A percentile compares a stretch with the other conserved stretches of the same genome.
Evolutionary conservation across 176 grass and related monocot genomes (phyloP).

Genomic region (Eremochloa ophiuroides): DNA sequence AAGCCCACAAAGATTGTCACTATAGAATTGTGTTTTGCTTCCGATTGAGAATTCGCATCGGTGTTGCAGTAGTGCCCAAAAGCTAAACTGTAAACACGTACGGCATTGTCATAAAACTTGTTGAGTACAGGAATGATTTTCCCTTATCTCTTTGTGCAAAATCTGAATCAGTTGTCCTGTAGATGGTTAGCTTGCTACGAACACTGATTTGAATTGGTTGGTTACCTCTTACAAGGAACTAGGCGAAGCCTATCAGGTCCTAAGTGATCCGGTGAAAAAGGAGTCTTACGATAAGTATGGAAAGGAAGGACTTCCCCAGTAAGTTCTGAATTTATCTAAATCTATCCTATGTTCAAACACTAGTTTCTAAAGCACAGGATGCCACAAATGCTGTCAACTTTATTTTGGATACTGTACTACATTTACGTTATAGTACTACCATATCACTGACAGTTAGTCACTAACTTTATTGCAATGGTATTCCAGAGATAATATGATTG

Average conservation of each 20-base stretch:
- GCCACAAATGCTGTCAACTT: neutral
- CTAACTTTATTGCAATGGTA: neutral
- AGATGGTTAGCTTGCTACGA: neutral
- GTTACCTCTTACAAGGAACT: slow-evolving; percentile 56
- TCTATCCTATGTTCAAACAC: neutral
- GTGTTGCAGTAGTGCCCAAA: neutral
- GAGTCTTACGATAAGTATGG: slow-evolving; percentile 79
- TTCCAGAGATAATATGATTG: slow-evolving; percentile 60
- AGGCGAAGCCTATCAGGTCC: slow-evolving; percentile 91
- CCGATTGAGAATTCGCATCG: neutral
- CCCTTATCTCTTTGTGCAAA: neutral
- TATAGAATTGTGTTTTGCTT: neutral
- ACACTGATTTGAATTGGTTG: slow-evolving; percentile 12
- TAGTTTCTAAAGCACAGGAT: neutral
- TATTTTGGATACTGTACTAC: neutral
- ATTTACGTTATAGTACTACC: neutral
- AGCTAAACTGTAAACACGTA: neutral
- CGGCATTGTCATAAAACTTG: neutral
- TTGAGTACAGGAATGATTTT: neutral
- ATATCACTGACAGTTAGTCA: neutral
- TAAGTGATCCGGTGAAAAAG: slow-evolving; percentile 78
- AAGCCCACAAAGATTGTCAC: neutral
- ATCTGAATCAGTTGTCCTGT: neutral
- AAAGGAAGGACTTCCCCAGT: slow-evolving; percentile 77
- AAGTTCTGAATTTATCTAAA: slow-evolving; percentile 33